These are phyloP conservation scores for Exidia glandulosa DNA, from an alignment of 768 basidiomycete species.

Conservation along the genomic window DNA sequence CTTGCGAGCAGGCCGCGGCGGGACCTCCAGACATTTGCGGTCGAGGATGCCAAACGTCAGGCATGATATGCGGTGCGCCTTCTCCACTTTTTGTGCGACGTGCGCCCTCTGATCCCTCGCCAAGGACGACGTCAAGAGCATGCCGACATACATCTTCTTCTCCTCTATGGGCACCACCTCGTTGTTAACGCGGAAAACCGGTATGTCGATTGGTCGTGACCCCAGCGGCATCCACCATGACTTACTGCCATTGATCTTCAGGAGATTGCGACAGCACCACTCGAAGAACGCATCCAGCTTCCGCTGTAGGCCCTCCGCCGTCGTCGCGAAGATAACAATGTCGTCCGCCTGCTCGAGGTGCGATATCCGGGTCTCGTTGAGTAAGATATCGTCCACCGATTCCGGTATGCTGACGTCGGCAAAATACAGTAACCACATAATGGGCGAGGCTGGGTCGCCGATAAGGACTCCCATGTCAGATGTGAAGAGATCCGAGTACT, in stretches of 20 bases:
- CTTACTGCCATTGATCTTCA: constrained; percentile 16
- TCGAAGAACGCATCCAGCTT: constrained; percentile 9
- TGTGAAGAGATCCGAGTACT: constrained; percentile 9
- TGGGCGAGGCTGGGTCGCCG: constrained; percentile 18
- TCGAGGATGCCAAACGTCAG: no score
- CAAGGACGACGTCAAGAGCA: background rate
- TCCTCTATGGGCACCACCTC: background rate
- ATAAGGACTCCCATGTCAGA: constrained; percentile 16
- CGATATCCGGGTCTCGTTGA: constrained; percentile 4
- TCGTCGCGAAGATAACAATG: constrained; percentile 12
- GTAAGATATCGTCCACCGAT: constrained; percentile 10
- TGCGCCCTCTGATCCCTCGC: constrained; percentile 6
- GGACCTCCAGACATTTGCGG: background rate
- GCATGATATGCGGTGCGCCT: constrained; percentile 10
- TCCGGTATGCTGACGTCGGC: constrained; percentile 9
- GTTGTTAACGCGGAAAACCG: background rate
- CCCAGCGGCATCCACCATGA: constrained; percentile 15
- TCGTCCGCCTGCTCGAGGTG: constrained; percentile 19
- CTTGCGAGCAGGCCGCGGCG: background rate
- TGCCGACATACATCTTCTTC: constrained; percentile 4
- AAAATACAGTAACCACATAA: constrained; percentile 17
- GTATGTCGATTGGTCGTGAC: background rate
- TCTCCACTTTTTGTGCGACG: constrained; percentile 8
- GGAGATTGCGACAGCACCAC: constrained; percentile 17
- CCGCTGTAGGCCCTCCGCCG: constrained; percentile 8